A percentile compares a stretch with the other conserved stretches of the same genome.
phyloP scores from a whole-genome alignment of 192 early-diverging fungal genomes.

The Coemansia sp. region DNA sequence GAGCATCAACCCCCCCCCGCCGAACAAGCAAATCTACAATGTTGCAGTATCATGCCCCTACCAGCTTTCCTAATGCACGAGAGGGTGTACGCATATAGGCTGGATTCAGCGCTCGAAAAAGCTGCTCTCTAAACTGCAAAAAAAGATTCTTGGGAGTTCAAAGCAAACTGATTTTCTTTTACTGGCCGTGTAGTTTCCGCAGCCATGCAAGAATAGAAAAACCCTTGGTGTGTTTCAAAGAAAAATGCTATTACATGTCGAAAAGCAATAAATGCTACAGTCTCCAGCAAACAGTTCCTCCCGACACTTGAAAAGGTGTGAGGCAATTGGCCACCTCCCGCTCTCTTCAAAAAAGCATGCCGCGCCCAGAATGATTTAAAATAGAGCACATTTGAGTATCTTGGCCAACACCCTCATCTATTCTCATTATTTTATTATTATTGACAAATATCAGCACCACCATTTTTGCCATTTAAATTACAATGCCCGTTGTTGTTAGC shows the following conservation, averaged over 20 bases:
- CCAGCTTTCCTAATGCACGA: no score
- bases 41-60: no score
- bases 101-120: background rate
- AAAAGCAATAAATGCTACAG: background rate
- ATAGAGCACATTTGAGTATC: background rate
- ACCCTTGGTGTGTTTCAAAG: background rate
- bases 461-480: background rate
- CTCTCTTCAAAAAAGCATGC: background rate
- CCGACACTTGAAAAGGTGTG: background rate
- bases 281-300: background rate
- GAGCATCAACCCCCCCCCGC: no score
- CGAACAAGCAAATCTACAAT: no score
- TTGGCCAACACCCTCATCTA: background rate
- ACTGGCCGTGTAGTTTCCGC: no score
- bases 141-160: background rate
- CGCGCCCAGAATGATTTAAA: background rate
- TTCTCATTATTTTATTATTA: background rate
- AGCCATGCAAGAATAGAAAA: no score
- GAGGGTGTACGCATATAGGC: no score
- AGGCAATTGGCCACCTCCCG: background rate
- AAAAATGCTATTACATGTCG: background rate
- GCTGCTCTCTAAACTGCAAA: background rate
- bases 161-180: background rate
- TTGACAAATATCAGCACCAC: background rate
- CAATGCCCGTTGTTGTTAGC: no score